Evolutionary conservation across 441 rosid genomes (phyloP), one percentile per base, ranked within the genome.

Genomic region (Euphorbia schlechtendalii): DNA sequence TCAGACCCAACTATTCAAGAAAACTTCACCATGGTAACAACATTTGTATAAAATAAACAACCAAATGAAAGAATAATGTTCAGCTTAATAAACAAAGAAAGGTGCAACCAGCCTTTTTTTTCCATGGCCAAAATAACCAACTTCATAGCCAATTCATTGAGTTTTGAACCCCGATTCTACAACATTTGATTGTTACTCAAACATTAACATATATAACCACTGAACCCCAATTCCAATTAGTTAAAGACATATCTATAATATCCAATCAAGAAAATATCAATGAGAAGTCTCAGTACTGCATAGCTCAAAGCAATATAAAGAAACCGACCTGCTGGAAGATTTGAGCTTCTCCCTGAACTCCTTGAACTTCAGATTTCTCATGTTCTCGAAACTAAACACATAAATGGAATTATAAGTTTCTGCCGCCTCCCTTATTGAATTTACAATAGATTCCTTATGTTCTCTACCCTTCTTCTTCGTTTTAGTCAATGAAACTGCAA

Each of bases 391-490:
- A 30, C 88, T 77, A 78, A 94, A 94, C 53, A 91, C 97, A 73
- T 84, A 94, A 17, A 83, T 76, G 2, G 95, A 84, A 13, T 54
- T 64, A 64, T 85, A 86, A 3, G 59, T 79, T 27, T 94, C 98
- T 0, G 72, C 85, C 30, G 95, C 87, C 13, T 89, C 89, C 58
- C 96, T 84, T 68, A 94, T 86, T 21, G 86, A 64, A 69, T 76
- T 81, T 0, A 91, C 85, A 45, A 94, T 77, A n/a, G 51, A 0
- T 70, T 94, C 98, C 64, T 94, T 94, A 56, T 94, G 98, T 61
- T 84, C 98, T 54, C 82, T 87, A 38, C 99, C 99, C 75, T 94
- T 94, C 87, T 89, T 94, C 88, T 87, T 94, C 8, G 96, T 89
- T 81, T 94, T 94, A 1, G 99, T 85, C 60, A 94, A 69, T 18